Percentiles rank a stretch among this genome's conserved stretches.
These are phyloP conservation scores for Sugiyamaella americana DNA, from an alignment of 805 yeast genomes.

Conservation along the genomic window DNA sequence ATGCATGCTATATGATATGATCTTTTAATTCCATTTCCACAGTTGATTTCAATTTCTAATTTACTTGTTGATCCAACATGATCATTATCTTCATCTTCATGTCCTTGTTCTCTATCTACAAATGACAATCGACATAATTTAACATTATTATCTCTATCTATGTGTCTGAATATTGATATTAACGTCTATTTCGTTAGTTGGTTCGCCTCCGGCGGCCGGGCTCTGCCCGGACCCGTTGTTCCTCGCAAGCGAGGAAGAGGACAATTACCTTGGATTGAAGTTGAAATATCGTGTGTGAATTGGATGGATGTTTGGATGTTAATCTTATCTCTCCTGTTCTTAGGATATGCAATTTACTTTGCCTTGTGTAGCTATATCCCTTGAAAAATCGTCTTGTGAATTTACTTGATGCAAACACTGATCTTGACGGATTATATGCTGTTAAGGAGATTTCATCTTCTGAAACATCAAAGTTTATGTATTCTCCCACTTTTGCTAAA, in stretches of 20 bases:
- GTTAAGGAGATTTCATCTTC: conserved; percentile 12
- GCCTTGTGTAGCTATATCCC: conserved; percentile 3
- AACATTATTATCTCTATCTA: conserved; percentile 17
- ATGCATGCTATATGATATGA: conserved; percentile 15
- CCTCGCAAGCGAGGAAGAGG: no score
- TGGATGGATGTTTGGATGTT: not conserved
- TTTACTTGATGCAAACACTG: conserved; percentile 16
- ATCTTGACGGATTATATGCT: conserved; percentile 20
- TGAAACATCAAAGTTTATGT: conserved; percentile 14
- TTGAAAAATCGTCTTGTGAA: conserved; percentile 15
- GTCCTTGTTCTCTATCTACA: conserved; percentile 6
- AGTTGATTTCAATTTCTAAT: conserved; percentile 14
- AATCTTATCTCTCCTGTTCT: not conserved
- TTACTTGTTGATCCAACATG: conserved; percentile 1
- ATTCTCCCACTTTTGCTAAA: conserved; percentile 16
- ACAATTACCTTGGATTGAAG: conserved; percentile 18
- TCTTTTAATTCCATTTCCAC: conserved; percentile 16
- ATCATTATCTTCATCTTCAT: not conserved
- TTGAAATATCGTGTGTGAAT: conserved; percentile 12
- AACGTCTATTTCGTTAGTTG: conserved; percentile 1
- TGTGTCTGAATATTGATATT: conserved; percentile 18
- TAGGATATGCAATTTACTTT: conserved; percentile 1
- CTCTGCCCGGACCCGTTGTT: not conserved
- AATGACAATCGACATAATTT: conserved; percentile 10
- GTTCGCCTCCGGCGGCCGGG: not conserved